Base-by-base conservation (phyloP, 257 asterid species). In the Catharanthus roseus region DNA sequence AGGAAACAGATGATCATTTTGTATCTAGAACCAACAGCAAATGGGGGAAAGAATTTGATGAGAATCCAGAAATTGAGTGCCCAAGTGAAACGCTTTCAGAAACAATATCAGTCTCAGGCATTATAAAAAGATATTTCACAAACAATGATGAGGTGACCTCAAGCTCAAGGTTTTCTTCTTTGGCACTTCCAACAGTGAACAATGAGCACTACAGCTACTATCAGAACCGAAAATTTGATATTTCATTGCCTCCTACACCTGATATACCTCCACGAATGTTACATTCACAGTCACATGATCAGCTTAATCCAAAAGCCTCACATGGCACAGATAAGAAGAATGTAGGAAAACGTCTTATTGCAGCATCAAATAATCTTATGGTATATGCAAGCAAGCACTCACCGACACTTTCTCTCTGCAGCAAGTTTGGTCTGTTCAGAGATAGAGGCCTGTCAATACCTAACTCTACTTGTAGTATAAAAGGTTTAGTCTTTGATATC, bases 121-220 rank as follows among this genome's bases (percentile, higher is more conserved):
- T 87, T 64, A 87, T 90, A 76, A 69, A 50, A 49, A 88, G 87
- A 65, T 90, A 90, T 75, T 88, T 90, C 62, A 75, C 90, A 39
- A 80, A 71, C 75, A 61, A 66, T 45, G 85, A 86, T 66, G 92
- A 87, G 75, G 90, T 83, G 77, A 79, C 75, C 53, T 87, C 93
- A 10, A 41, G 71, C 63, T 65, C 81, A 65, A 51, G 56, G 15
- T 63, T 41, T 26, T 66, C 79, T 9, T 29, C 24, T 24, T 54
- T 66, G 65, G 45, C 69, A 50, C 75, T 55, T 3, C 24, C 21
- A 15, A 33, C 50, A 31, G 42, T 10, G 47, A 68, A 62, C 34
- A 58, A 66, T 54, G 78, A 76, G 58, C 78, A 76, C 67, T 68
- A 36, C 19, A 21, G 47, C 62, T 51, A 69, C 54, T 19, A 15